Base-by-base conservation (phyloP, 768 basidiomycete species). In the Russula sp. region DNA sequence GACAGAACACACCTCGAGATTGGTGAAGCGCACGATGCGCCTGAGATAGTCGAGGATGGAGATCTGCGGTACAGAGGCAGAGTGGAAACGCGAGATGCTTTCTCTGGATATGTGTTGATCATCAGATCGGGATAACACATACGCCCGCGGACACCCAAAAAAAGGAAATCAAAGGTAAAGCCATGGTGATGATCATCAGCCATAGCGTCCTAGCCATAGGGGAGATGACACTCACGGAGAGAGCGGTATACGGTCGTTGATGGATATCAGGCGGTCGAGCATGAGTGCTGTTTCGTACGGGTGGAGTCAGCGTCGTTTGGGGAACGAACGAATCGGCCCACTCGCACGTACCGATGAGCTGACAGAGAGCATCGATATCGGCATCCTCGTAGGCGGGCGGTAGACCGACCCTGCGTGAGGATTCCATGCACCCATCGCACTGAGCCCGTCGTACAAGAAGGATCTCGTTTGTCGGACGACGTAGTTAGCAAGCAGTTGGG, bases 241-340 rank as follows among this genome's bases (percentile, higher is more conserved):
- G 65, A 98, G 79, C 60, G 93, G 89, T 73, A 99, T 93, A 72
- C 83, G 85, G 78, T 99, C 96, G 79, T 99, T 99, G 82, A 97
- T 93, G 58, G 82, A 78, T 75, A 97, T 94, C 69, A 99, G 79
- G 65, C 94, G 89, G 71, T 94, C 85, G 68, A 99, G 84, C 95
- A 98, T 98, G 75, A 95, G 90, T 69, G 93, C 93, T 95, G 73
- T 34, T 73, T 65, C 49, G 51, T 47, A 58, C 18, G 18, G 3
- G 14, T 35, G n/a, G 47, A 16, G 18, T 58, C 38, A 49, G 38
- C 18, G 25, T 29, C 25, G n/a, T 41, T 2, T 14, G 0, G 4
- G 25, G 7, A 39, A 25, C n/a, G 9, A n/a, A 29, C 29, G 25
- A 34, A 41, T n/a, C 10, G 8, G 20, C 51, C 22, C 14, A 36